Percentiles rank a stretch among this genome's conserved stretches.
phyloP scores from a whole-genome alignment of 2,329 filamentous ascomycete species.

The Xylaria digitata region DNA sequence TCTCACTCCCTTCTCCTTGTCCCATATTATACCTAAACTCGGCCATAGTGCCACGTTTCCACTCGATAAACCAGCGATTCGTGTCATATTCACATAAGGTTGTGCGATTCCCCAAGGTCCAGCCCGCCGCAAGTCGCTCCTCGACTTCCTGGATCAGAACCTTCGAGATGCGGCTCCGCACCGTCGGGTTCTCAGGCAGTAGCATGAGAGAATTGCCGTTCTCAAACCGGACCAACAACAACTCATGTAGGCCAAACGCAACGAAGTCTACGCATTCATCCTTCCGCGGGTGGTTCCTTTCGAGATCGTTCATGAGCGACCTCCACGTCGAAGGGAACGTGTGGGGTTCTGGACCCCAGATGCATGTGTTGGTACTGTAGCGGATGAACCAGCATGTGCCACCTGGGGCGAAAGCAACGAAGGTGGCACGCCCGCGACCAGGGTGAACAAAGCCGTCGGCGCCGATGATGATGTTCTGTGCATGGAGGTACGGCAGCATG shows the following conservation, averaged over 20 bases:
- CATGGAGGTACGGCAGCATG: conserved; percentile 22
- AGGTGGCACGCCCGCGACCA: conserved; percentile 25
- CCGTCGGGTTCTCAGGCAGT: conserved; percentile 19
- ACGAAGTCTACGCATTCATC: conserved; percentile 33
- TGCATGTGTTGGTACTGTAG: conserved; percentile 18
- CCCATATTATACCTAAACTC: conserved; percentile 32
- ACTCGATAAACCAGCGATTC: conserved; percentile 33
- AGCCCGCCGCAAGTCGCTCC: conserved; percentile 25
- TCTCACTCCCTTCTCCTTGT: conserved; percentile 10
- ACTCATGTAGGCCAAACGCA: conserved; percentile 26
- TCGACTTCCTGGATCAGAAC: conserved; percentile 25
- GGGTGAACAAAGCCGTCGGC: conserved; percentile 5
- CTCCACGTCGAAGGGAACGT: conserved; percentile 25
- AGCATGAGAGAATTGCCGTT: conserved; percentile 31
- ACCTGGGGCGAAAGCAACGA: conserved; percentile 27
- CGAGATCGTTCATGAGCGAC: conserved; percentile 21
- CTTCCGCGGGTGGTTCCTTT: conserved; percentile 27
- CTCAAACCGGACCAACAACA: conserved; percentile 27
- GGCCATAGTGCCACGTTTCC: conserved; percentile 27
- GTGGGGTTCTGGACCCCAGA: conserved; percentile 10
- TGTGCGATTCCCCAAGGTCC: conserved; percentile 32
- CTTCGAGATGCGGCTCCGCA: conserved; percentile 20
- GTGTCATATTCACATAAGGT: conserved; percentile 26
- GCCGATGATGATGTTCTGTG: background rate
- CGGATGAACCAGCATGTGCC: conserved; percentile 32